A percentile compares a stretch with the other conserved stretches of the same genome.
Evolutionary conservation across 164 flowering plant genomes (phyloP).

Genomic region (Cinnamomum chago): DNA sequence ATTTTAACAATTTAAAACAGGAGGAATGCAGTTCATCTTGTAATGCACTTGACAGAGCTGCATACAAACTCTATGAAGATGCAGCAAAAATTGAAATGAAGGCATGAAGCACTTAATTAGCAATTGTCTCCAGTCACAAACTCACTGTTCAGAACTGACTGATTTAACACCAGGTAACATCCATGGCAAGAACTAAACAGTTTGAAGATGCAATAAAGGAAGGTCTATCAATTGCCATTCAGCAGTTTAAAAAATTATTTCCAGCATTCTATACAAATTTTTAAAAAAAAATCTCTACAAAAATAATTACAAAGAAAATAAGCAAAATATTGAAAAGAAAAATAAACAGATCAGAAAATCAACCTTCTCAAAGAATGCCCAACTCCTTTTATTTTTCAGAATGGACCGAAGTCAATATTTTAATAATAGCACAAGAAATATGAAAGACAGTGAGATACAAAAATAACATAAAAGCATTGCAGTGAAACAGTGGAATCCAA

Average conservation of each 20-base stretch:
- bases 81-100: too few species aligned
- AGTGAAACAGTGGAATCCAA: slow-evolving; percentile 2
- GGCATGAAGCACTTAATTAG: too few species aligned
- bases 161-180: too few species aligned
- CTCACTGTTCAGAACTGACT: too few species aligned
- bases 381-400: not conserved
- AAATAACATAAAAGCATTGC: not conserved
- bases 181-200: not conserved
- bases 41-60: too few species aligned
- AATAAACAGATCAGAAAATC: not conserved
- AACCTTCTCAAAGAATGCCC: too few species aligned
- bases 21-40: too few species aligned
- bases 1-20: too few species aligned
- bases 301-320: not conserved
- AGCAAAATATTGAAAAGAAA: not conserved
- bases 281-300: not conserved
- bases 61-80: too few species aligned
- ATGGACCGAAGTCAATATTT: not conserved
- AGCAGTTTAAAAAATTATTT: not conserved
- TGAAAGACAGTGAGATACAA: not conserved
- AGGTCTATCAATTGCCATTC: not conserved
- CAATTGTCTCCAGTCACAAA: too few species aligned
- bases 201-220: not conserved
- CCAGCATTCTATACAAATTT: not conserved
- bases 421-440: not conserved